A percentile compares a stretch with the other conserved stretches of the same genome.
Conservation (phyloP, 2,329 filamentous ascomycete genomes). For the Tolypocladium tundrense region DNA sequence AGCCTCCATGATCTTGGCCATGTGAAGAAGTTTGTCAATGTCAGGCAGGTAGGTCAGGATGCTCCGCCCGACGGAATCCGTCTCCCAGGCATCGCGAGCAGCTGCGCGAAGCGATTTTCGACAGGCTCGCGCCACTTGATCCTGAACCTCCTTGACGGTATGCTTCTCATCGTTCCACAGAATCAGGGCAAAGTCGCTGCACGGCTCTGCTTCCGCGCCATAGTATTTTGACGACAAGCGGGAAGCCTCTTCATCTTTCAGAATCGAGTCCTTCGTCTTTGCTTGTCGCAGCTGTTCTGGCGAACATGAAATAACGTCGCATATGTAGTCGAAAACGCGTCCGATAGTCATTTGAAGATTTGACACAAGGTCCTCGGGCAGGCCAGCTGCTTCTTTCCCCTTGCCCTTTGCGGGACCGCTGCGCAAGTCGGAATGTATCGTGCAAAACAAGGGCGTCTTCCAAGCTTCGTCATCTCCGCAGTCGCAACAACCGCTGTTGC, state of each 20-base stretch:
- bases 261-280: slow-evolving; percentile 74
- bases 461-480: slow-evolving; percentile 95
- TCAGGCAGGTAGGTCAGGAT: slow-evolving; percentile 69
- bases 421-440: slow-evolving; percentile 69
- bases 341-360: slow-evolving; percentile 80
- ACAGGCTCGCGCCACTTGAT: slow-evolving; percentile 87
- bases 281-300: slow-evolving; percentile 84
- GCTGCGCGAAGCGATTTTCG: slow-evolving; percentile 60
- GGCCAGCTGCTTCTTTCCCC: slow-evolving; percentile 42
- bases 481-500: slow-evolving; percentile 94
- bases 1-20: slow-evolving; percentile 81
- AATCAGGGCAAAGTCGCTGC: slow-evolving; percentile 66
- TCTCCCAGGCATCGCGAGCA: slow-evolving; percentile 69
- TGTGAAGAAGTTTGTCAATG: slow-evolving; percentile 60
- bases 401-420: slow-evolving; percentile 47
- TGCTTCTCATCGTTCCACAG: slow-evolving; percentile 99
- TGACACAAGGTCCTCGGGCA: slow-evolving; percentile 66
- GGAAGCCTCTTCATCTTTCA: slow-evolving; percentile 71
- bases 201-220: slow-evolving; percentile 42
- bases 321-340: slow-evolving; percentile 83
- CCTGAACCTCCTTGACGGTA: slow-evolving; percentile 79
- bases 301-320: slow-evolving; percentile 95
- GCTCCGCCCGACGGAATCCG: slow-evolving; percentile 78
- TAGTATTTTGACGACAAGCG: slow-evolving; percentile 61
- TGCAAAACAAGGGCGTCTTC: slow-evolving; percentile 78